Percentiles rank a stretch among this genome's conserved stretches.
phyloP scores from a whole-genome alignment of 768 basidiomycete species.

The Boletus vermiculosoides region DNA sequence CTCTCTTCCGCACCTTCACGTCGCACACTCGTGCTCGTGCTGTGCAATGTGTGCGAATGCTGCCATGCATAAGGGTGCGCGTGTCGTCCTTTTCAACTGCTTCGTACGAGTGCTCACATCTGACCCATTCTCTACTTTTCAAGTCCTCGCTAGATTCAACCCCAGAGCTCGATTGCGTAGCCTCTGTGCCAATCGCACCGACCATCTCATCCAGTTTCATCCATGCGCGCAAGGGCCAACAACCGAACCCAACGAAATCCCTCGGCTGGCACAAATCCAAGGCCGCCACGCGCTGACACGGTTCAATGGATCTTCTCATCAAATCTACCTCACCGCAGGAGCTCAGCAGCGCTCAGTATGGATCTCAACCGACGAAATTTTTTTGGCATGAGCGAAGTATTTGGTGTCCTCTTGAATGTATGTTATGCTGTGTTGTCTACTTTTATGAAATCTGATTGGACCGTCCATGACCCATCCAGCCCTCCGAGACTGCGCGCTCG shows the following conservation, averaged over 20 bases:
- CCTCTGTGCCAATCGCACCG: conserved; percentile 11
- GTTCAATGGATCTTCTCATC: conserved; percentile 76
- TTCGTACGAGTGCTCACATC: conserved; percentile 13
- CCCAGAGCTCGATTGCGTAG: conserved; percentile 5
- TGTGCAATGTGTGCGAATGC: conserved; percentile 21
- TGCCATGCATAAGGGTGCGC: conserved; percentile 29
- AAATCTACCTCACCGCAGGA: conserved; percentile 62
- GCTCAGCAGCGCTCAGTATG: conserved; percentile 56
- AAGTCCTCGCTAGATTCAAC: conserved; percentile 3
- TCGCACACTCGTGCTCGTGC: conserved; percentile 34
- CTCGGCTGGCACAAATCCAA: conserved; percentile 24
- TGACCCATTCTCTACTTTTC: conserved; percentile 2
- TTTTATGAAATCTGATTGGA: conserved; percentile 9
- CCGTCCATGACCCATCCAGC: conserved; percentile 42
- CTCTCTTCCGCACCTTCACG: conserved; percentile 19
- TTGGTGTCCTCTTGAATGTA: conserved; percentile 74
- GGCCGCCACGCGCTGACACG: conserved; percentile 37
- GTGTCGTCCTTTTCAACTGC: conserved; percentile 20
- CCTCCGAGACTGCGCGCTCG: conserved; percentile 74
- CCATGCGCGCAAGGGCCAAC: conserved; percentile 28
- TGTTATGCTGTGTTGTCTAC: conserved; percentile 24
- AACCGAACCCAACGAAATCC: conserved; percentile 27
- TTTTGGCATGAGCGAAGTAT: conserved; percentile 78
- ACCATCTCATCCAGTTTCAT: conserved; percentile 5
- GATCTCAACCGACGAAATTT: conserved; percentile 68